These are phyloP conservation scores for Nicotiana knightiana DNA, from an alignment of 257 asterid species.

Conservation along the genomic window DNA sequence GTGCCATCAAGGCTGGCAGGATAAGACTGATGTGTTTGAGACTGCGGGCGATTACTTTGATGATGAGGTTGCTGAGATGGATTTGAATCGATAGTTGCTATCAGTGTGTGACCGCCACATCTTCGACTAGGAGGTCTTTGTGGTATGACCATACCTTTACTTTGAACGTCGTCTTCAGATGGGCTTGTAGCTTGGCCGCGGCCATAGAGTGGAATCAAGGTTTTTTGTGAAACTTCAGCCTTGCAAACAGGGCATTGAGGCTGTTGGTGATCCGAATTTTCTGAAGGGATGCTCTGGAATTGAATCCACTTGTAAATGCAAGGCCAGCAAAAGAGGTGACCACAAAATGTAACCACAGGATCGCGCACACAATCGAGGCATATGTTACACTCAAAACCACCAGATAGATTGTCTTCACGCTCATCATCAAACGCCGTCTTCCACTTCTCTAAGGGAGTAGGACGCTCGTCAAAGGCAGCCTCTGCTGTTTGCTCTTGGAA, in stretches of 20 bases:
- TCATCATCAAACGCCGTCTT: constrained; percentile 29
- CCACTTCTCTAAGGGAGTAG: constrained; percentile 19
- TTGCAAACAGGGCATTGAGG: constrained; percentile 85
- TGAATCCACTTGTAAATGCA: constrained; percentile 74
- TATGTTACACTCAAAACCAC: constrained; percentile 67
- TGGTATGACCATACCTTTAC: constrained; percentile 31
- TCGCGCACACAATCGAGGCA: constrained; percentile 63
- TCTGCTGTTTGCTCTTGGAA: background rate
- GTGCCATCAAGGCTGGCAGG: constrained; percentile 13
- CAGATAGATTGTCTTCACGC: constrained; percentile 22
- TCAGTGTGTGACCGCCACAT: constrained; percentile 5
- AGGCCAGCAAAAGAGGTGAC: constrained; percentile 90
- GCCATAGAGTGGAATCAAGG: constrained; percentile 65
- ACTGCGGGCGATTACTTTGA: constrained; percentile 14
- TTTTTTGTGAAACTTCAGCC: constrained; percentile 42
- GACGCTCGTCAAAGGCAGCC: background rate
- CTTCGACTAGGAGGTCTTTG: constrained; percentile 51
- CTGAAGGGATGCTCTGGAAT: constrained; percentile 17
- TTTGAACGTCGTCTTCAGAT: constrained; percentile 23
- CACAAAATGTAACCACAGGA: constrained; percentile 76
- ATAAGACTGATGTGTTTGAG: constrained; percentile 8
- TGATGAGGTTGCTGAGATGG: constrained; percentile 29
- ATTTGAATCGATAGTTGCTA: constrained; percentile 6
- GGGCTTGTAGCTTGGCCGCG: constrained; percentile 34
- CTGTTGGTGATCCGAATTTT: constrained; percentile 20